Evolutionary conservation across 1,139 yeast species (phyloP).

Genomic region (Candida tetrigidarum): DNA sequence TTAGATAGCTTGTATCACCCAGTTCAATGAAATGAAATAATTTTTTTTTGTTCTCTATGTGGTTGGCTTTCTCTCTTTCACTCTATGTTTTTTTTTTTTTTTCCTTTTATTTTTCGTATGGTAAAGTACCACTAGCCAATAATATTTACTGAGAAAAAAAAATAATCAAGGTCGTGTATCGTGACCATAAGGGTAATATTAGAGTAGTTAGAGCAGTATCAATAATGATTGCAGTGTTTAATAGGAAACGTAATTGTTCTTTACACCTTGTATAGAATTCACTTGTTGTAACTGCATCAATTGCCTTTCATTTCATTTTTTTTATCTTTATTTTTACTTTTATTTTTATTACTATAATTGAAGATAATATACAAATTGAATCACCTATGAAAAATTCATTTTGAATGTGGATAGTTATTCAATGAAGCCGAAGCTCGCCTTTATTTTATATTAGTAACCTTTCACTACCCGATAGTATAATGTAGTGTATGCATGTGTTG

Average conservation of each 20-base stretch:
- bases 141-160: constrained; percentile 23
- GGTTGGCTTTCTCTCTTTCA: constrained; percentile 2
- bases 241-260: too few species aligned
- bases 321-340: too few species aligned
- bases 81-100: too few species aligned
- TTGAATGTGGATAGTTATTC: constrained; percentile 1
- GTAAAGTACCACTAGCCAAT: constrained; percentile 26
- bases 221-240: neutral
- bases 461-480: too few species aligned
- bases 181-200: neutral
- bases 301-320: too few species aligned
- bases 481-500: too few species aligned
- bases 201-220: neutral
- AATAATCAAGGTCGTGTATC: constrained; percentile 9
- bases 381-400: neutral
- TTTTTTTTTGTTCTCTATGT: neutral
- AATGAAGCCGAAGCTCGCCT: too few species aligned
- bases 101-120: too few species aligned
- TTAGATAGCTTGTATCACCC: neutral
- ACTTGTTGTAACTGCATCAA: too few species aligned
- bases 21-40: constrained; percentile 1
- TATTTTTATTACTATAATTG: constrained; percentile 1
- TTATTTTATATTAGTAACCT: constrained; percentile 1
- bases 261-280: too few species aligned
- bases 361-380: constrained; percentile 6